These are phyloP conservation scores for Rhizopogon roseolus DNA, from an alignment of 768 basidiomycete species.

Conservation along the genomic window DNA sequence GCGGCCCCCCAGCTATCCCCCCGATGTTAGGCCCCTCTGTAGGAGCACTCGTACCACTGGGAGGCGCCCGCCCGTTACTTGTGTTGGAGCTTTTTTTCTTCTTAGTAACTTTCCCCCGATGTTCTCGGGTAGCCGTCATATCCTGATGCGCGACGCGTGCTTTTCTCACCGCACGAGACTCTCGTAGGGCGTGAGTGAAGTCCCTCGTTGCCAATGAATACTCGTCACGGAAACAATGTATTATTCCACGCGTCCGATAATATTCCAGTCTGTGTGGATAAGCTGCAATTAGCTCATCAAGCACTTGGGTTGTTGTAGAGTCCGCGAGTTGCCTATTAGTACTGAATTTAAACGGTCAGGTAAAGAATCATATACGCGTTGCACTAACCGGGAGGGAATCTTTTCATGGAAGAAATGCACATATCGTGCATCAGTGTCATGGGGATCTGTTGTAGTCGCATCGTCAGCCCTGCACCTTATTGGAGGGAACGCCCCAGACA, in stretches of 20 bases:
- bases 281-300: constrained; percentile 73
- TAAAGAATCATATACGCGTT: constrained; percentile 2
- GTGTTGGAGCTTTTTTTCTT: constrained; percentile 48
- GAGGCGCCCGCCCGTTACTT: constrained; percentile 62
- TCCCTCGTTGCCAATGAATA: constrained; percentile 70
- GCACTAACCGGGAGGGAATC: constrained; percentile 82
- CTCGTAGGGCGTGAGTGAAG: constrained; percentile 76
- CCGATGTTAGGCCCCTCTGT: constrained; percentile 38
- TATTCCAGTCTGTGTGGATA: constrained; percentile 80
- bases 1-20: constrained; percentile 43
- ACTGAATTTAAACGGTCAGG: constrained; percentile 16
- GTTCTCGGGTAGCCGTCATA: constrained; percentile 31
- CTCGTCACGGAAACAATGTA: constrained; percentile 86
- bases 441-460: constrained; percentile 49
- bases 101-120: constrained; percentile 42
- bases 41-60: constrained; percentile 55
- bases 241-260: constrained; percentile 85
- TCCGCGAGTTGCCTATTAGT: constrained; percentile 72
- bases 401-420: constrained; percentile 95
- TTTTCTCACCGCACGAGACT: constrained; percentile 69
- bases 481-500: constrained; percentile 13
- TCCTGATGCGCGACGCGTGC: constrained; percentile 51
- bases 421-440: constrained; percentile 76
- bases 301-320: constrained; percentile 69
- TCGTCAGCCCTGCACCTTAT: neutral